phyloP scores from a whole-genome alignment of 2,329 filamentous ascomycete species.

The Tolypocladium sp. region DNA sequence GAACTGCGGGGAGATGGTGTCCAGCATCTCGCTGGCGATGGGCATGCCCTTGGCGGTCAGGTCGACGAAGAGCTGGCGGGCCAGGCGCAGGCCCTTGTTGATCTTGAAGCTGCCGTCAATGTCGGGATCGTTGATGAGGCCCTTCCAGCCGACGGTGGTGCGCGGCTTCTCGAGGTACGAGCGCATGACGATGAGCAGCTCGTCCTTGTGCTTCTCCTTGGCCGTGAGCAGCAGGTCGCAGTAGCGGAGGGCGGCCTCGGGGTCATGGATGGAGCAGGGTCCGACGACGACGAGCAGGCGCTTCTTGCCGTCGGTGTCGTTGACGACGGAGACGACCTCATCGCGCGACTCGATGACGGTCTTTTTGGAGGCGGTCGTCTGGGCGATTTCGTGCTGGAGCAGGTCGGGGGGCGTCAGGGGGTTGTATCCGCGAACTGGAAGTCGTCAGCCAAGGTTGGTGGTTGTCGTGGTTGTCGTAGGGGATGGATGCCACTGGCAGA shows the following conservation, averaged over 20 bases:
- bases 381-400: constrained; percentile 83
- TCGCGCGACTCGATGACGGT: constrained; percentile 54
- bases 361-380: constrained; percentile 45
- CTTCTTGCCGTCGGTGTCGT: constrained; percentile 52
- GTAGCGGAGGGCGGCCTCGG: constrained; percentile 83
- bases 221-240: constrained; percentile 72
- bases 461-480: too few relatives aligned
- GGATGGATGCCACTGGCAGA: constrained; percentile 10
- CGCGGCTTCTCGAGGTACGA: constrained; percentile 97
- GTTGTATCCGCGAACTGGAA: constrained; percentile 75
- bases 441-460: not conserved
- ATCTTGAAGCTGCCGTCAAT: constrained; percentile 99
- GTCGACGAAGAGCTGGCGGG: constrained; percentile 86
- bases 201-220: constrained; percentile 80
- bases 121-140: constrained; percentile 95
- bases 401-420: constrained; percentile 88
- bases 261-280: constrained; percentile 96
- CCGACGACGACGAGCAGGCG: constrained; percentile 70
- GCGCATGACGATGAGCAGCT: constrained; percentile 93
- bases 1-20: constrained; percentile 97
- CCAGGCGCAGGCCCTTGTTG: constrained; percentile 87
- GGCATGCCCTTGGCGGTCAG: constrained; percentile 90
- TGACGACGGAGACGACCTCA: constrained; percentile 60
- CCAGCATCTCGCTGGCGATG: constrained; percentile 93
- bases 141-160: constrained; percentile 98